Evolutionary conservation across 257 asterid species (phyloP), one percentile per base, ranked within the genome.

Genomic region (Solanum chiquidenum): DNA sequence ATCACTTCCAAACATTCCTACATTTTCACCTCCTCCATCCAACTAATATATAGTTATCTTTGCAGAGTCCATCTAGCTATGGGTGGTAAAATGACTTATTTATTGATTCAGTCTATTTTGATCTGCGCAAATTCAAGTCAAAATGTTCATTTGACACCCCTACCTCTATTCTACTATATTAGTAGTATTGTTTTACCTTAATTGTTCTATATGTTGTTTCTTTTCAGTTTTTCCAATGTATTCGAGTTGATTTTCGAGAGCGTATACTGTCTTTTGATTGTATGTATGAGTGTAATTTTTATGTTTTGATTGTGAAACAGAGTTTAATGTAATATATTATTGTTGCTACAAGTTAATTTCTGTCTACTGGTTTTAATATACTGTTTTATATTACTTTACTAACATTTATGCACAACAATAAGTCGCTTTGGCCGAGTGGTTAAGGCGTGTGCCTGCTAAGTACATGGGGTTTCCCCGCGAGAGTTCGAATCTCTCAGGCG

Each of bases 401-500:
- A 35, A 5, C 3, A 35, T 0, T 40, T 40, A 2, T 6, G 11
- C 0, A 2, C 0, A 5, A 4, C 6, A 35, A 1, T 0, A 23
- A 35, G 93, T 90, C 93, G 92, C 93, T 90, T 92, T 92, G 92
- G 91, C 94, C 92, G 93, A 92, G 93, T 92, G 94, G 92, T 92
- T 92, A 92, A 92, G 93, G 92, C 93, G 92, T 92, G 93, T 92
- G 93, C 94, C 94, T 90, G 93, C 93, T 90, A 92, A 90, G 89
- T 95, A 95, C 98, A 94, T 96, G 98, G 98, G 98, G 95, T 93
- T 92, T 94, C 95, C 98, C 99, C 99, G 98, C 98, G 97, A 95
- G 99, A 96, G 98, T 94, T 95, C 97, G 98, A 95, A 93, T 95
- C 98, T 95, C 98, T 93, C 98, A 95, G 98, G 98, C 98, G 96